phyloP scores from a whole-genome alignment of 2,329 filamentous ascomycete species.

The Fusarium nurragi region DNA sequence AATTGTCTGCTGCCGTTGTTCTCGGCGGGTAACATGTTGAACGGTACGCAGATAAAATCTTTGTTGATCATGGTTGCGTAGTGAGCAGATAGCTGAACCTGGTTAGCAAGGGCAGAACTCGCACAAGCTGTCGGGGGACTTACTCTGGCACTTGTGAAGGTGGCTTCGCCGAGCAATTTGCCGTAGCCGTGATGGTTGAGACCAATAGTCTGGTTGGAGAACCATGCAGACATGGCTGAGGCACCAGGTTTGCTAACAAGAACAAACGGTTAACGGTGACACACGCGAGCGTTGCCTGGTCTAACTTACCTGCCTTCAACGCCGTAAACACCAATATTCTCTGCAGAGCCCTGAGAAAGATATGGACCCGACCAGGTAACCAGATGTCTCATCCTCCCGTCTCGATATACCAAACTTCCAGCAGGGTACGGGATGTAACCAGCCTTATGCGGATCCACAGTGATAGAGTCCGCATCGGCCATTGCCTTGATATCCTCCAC shows the following conservation, averaged over 20 bases:
- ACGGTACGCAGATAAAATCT: slow-evolving; percentile 53
- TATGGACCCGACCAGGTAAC: slow-evolving; percentile 57
- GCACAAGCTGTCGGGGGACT: accelerated
- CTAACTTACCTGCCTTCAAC: slow-evolving; percentile 54
- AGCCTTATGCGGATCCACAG: slow-evolving; percentile 59
- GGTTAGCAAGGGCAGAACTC: background rate
- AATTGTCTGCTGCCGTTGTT: slow-evolving; percentile 22
- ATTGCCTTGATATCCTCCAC: slow-evolving; percentile 53
- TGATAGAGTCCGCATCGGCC: slow-evolving; percentile 55
- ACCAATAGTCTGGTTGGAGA: slow-evolving; percentile 56
- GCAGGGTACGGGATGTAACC: slow-evolving; percentile 59
- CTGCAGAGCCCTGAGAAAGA: slow-evolving; percentile 51
- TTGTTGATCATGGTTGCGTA: slow-evolving; percentile 53
- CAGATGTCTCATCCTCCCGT: slow-evolving; percentile 54
- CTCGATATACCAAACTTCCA: slow-evolving; percentile 55
- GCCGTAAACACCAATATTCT: slow-evolving; percentile 55
- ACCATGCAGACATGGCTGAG: slow-evolving; percentile 55
- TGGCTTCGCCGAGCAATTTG: slow-evolving; percentile 53
- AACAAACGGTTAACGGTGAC: background rate
- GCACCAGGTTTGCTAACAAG: slow-evolving; percentile 54
- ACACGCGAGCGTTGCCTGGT: accelerated
- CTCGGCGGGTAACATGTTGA: slow-evolving; percentile 55
- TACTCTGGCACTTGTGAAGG: slow-evolving; percentile 56
- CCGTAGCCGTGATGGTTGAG: slow-evolving; percentile 54
- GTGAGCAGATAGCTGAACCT: slow-evolving; percentile 50